Conservation (phyloP, 805 yeast genomes). For the Barnettozyma vustinii region DNA sequence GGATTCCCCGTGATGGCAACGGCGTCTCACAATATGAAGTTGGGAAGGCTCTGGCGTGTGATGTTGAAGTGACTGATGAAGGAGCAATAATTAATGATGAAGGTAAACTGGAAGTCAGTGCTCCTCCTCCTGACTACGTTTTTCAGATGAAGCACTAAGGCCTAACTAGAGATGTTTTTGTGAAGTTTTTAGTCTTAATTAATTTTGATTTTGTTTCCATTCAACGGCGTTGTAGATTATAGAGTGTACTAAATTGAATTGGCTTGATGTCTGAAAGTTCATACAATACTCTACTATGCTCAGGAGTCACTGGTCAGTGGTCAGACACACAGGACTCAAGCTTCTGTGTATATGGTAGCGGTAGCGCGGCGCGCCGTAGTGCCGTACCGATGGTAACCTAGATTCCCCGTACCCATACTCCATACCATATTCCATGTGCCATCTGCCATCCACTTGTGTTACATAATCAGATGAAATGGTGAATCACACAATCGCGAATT, state of each 20-base stretch:
- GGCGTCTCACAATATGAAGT: constrained; percentile 62
- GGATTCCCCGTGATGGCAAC: constrained; percentile 66
- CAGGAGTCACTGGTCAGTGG: too few species aligned
- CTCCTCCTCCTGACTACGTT: constrained; percentile 69
- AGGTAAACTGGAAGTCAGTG: constrained; percentile 46
- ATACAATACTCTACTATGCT: too few species aligned
- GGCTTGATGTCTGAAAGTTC: too few species aligned
- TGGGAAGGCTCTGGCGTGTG: constrained; percentile 44
- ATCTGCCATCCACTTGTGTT: too few species aligned
- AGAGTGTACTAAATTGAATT: too few species aligned
- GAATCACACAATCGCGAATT: background rate
- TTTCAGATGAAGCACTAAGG: constrained; percentile 21
- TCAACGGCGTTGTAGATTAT: background rate
- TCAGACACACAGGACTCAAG: too few species aligned
- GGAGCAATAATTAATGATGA: constrained; percentile 55
- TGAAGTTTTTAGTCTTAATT: background rate
- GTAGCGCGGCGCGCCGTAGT: too few species aligned
- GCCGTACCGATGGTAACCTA: too few species aligned
- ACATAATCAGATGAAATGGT: background rate
- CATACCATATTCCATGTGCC: too few species aligned
- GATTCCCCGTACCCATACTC: too few species aligned
- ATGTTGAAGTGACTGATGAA: constrained; percentile 50
- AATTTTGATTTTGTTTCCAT: background rate
- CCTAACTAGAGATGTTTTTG: background rate
- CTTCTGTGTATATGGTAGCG: too few species aligned